These are phyloP conservation scores for Ceratocystis diversiconidia DNA, from an alignment of 2,329 filamentous ascomycete genomes.

Conservation along the genomic window DNA sequence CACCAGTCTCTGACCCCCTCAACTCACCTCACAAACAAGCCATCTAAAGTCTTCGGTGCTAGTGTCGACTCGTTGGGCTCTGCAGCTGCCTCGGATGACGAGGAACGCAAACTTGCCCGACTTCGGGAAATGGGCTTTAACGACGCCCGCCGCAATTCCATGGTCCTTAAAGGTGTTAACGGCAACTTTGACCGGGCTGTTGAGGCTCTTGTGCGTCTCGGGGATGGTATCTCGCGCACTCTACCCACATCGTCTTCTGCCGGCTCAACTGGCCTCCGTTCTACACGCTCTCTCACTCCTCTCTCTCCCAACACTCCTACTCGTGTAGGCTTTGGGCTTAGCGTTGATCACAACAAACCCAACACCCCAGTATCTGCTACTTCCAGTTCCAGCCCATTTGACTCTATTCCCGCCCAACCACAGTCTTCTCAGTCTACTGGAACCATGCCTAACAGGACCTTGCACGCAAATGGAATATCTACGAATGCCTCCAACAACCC, in stretches of 20 bases:
- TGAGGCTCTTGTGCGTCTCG: conserved; percentile 69
- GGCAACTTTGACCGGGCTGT: conserved; percentile 78
- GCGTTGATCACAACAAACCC: conserved; percentile 20
- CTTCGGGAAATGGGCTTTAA: conserved; percentile 84
- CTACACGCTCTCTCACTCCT: conserved; percentile 42
- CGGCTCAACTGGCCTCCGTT: conserved; percentile 25
- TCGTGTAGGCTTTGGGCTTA: conserved; percentile 25
- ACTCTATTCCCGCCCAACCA: conserved; percentile 41
- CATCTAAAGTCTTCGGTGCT: conserved; percentile 55
- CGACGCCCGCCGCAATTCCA: conserved; percentile 67
- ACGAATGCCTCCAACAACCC: conserved; percentile 45
- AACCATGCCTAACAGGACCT: conserved; percentile 43
- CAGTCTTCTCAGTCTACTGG: conserved; percentile 54
- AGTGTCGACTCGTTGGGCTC: conserved; percentile 35
- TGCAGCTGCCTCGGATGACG: conserved; percentile 38
- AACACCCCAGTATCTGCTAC: conserved; percentile 30
- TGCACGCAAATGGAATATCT: conserved; percentile 29
- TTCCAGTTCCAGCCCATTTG: conserved; percentile 52
- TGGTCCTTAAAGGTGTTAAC: conserved; percentile 67
- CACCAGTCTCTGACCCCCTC: conserved; percentile 21
- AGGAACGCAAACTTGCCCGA: conserved; percentile 61
- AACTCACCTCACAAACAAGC: conserved; percentile 42
- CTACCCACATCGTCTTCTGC: conserved; percentile 21
- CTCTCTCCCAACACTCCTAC: conserved; percentile 27
- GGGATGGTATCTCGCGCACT: conserved; percentile 45